These are phyloP conservation scores for Pseudogymnoascus sp. DNA, from an alignment of 2,329 filamentous ascomycete genomes.

Conservation along the genomic window DNA sequence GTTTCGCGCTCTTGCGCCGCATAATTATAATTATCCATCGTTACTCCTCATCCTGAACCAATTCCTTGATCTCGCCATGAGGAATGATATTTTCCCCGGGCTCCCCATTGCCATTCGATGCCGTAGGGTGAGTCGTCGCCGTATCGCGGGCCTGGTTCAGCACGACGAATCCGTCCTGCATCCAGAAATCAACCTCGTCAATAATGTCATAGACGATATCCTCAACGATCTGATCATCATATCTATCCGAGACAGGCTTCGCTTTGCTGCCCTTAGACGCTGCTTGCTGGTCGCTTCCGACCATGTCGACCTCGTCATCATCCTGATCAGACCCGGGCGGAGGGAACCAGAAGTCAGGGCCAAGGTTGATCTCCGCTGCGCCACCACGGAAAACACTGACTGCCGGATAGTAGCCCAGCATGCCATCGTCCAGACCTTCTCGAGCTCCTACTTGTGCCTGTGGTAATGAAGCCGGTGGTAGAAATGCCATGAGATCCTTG, in stretches of 20 bases:
- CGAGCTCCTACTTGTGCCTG: conserved; percentile 66
- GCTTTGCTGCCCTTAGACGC: conserved; percentile 30
- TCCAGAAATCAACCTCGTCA: conserved; percentile 89
- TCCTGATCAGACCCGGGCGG: conserved; percentile 50
- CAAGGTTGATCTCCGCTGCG: conserved; percentile 88
- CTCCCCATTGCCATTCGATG: conserved; percentile 32
- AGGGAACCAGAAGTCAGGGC: conserved; percentile 85
- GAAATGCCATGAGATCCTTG: conserved; percentile 78
- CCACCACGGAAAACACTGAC: conserved; percentile 89
- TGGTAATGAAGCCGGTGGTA: conserved; percentile 79
- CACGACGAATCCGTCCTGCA: conserved; percentile 54
- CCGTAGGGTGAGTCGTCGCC: conserved; percentile 14
- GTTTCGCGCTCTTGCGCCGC: not conserved
- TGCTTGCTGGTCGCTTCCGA: conserved; percentile 30
- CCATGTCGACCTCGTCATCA: conserved; percentile 42
- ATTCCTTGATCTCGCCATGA: conserved; percentile 55
- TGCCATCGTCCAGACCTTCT: conserved; percentile 85
- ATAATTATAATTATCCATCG: not conserved
- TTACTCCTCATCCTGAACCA: conserved; percentile 53
- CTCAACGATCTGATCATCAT: conserved; percentile 88
- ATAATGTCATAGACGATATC: conserved; percentile 89
- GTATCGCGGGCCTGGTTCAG: conserved; percentile 12
- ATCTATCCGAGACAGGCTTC: conserved; percentile 67
- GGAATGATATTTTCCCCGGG: conserved; percentile 26
- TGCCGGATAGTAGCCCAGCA: conserved; percentile 91